phyloP scores from a whole-genome alignment of 2,329 filamentous ascomycete genomes.

The Fusarium chlamydosporum region DNA sequence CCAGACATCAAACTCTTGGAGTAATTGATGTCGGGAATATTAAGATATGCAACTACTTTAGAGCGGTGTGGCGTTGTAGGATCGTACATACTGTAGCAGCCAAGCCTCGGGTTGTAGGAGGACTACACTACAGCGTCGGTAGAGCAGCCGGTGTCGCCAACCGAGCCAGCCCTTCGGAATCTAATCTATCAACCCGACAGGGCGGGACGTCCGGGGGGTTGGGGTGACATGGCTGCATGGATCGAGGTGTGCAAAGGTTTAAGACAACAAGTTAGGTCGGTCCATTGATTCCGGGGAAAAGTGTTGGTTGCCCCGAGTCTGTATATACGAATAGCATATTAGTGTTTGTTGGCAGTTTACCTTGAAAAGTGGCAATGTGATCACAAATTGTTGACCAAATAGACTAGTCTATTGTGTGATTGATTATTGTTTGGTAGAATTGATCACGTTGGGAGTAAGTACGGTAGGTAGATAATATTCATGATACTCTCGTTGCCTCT shows the following conservation, averaged over 20 bases:
- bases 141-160: conserved; percentile 29
- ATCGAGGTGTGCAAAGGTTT: conserved; percentile 12
- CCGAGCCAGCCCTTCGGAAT: conserved; percentile 50
- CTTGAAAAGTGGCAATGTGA: neutral
- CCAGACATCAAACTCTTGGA: neutral
- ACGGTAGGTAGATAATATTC: neutral
- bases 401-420: neutral
- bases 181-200: conserved; percentile 43
- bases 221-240: conserved; percentile 37
- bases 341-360: neutral
- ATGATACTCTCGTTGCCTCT: neutral
- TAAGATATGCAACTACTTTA: conserved; percentile 23
- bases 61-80: conserved; percentile 33
- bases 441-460: neutral
- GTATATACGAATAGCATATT: neutral
- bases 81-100: neutral
- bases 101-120: conserved; percentile 38
- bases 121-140: conserved; percentile 10
- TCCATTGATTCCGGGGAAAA: conserved; percentile 39
- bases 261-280: conserved; percentile 10
- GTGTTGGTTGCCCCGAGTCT: conserved; percentile 29
- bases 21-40: neutral
- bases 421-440: neutral
- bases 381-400: neutral
- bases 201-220: conserved; percentile 32